phyloP scores from a whole-genome alignment of 2,329 filamentous ascomycete species.

The Triangularia verruculosa region DNA sequence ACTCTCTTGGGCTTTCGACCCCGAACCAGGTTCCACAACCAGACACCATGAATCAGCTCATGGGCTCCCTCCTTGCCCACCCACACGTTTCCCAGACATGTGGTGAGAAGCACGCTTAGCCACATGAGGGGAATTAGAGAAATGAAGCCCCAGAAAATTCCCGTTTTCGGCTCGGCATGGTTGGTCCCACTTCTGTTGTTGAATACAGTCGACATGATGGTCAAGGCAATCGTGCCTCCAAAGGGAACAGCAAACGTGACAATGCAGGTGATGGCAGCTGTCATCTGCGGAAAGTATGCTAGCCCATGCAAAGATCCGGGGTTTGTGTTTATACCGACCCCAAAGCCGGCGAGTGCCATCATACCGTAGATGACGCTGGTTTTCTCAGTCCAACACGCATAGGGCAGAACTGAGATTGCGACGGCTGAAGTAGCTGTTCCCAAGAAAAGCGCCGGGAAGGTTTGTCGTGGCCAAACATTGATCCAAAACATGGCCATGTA shows the following conservation, averaged over 20 bases:
- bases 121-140: constrained; percentile 58
- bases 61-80: constrained; percentile 30
- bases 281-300: constrained; percentile 56
- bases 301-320: constrained; percentile 59
- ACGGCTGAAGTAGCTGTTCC: constrained; percentile 55
- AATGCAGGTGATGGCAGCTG: constrained; percentile 58
- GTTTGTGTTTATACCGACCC: constrained; percentile 65
- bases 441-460: constrained; percentile 55
- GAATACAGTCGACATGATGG: constrained; percentile 67
- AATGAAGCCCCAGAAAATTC: constrained; percentile 65
- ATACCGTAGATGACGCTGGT: constrained; percentile 58
- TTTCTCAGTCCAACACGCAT: constrained; percentile 51
- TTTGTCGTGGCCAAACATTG: constrained; percentile 61
- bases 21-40: constrained; percentile 23
- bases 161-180: constrained; percentile 35
- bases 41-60: constrained; percentile 26
- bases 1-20: constrained; percentile 20
- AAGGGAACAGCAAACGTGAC: constrained; percentile 59
- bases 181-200: constrained; percentile 50
- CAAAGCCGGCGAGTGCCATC: constrained; percentile 62
- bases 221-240: constrained; percentile 62
- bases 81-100: constrained; percentile 35
- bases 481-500: constrained; percentile 57
- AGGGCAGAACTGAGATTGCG: constrained; percentile 57
- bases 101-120: constrained; percentile 32